Percentiles rank a stretch among this genome's conserved stretches.
phyloP scores from a whole-genome alignment of 1,139 yeast species.

The Zygosaccharomyces sapae region DNA sequence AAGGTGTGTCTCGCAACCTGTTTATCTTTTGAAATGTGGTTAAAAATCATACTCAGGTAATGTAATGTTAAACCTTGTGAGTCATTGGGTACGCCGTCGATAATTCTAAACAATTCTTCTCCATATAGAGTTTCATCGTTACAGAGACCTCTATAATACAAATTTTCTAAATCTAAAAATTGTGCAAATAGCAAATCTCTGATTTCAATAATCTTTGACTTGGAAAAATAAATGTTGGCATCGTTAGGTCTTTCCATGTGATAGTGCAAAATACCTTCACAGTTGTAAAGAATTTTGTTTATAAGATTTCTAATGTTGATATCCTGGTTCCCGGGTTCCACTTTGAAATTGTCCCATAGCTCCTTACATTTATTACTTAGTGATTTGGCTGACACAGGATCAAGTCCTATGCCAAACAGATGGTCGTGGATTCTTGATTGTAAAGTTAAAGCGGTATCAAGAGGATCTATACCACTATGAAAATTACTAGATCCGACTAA shows the following conservation, averaged over 20 bases:
- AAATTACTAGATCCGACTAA: conserved; percentile 28
- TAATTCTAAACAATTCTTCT: conserved; percentile 9
- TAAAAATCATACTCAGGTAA: conserved; percentile 17
- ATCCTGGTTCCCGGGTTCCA: conserved; percentile 9
- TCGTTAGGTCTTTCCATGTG: conserved; percentile 15
- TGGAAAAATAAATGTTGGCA: conserved; percentile 13
- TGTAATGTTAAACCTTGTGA: conserved; percentile 19
- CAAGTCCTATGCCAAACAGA: conserved; percentile 17
- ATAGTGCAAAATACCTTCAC: conserved; percentile 21
- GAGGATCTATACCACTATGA: conserved; percentile 20
- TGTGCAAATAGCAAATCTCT: conserved; percentile 15
- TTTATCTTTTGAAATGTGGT: conserved; percentile 7
- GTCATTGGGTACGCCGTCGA: conserved; percentile 15
- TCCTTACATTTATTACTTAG: conserved; percentile 24
- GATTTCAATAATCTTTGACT: conserved; percentile 10
- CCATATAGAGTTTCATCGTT: conserved; percentile 9
- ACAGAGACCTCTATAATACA: conserved; percentile 26
- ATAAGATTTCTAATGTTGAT: conserved; percentile 12
- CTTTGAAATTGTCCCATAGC: conserved; percentile 14
- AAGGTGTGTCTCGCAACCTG: conserved; percentile 2
- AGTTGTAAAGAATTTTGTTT: conserved; percentile 22
- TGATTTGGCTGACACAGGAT: conserved; percentile 19
- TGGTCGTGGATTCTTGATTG: conserved; percentile 33
- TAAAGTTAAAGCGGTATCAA: conserved; percentile 28
- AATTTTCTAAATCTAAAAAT: conserved; percentile 26